Percentiles rank a stretch among this genome's conserved stretches.
These are phyloP conservation scores for Pseudocercospora fijiensis DNA, from an alignment of 2,329 filamentous ascomycete species.

Conservation along the genomic window DNA sequence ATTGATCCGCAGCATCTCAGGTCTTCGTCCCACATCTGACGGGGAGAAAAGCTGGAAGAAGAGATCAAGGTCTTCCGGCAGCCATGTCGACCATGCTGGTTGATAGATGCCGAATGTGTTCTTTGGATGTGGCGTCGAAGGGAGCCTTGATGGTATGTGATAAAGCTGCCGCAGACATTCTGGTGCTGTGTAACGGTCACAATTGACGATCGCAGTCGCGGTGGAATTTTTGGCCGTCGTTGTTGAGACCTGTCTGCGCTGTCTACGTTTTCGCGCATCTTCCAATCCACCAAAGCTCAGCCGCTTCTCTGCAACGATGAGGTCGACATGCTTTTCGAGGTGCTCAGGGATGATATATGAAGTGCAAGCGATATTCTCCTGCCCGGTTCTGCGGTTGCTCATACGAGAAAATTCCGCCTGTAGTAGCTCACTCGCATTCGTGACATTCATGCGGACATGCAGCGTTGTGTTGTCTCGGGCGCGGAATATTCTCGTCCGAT, in stretches of 20 bases:
- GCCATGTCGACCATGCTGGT: not conserved
- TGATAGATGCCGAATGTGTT: not conserved
- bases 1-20: not conserved
- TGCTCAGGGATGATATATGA: not conserved
- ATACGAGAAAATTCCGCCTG: not conserved
- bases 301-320: not conserved
- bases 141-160: not conserved
- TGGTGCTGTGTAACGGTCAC: not conserved
- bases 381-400: not conserved
- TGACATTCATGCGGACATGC: not conserved
- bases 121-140: not conserved
- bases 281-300: not conserved
- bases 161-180: not conserved
- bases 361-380: not conserved
- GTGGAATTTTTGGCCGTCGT: not conserved
- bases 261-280: not conserved
- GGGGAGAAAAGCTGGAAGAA: not conserved
- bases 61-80: not conserved
- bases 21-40: not conserved
- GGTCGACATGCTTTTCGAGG: not conserved
- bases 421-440: not conserved
- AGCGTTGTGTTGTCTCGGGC: not conserved
- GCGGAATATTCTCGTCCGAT: not conserved
- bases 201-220: not conserved
- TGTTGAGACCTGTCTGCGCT: not conserved